Percentiles rank a stretch among this genome's conserved stretches.
Conservation (phyloP, 83 land plant genomes). For the Diphasiastrum complanatum region DNA sequence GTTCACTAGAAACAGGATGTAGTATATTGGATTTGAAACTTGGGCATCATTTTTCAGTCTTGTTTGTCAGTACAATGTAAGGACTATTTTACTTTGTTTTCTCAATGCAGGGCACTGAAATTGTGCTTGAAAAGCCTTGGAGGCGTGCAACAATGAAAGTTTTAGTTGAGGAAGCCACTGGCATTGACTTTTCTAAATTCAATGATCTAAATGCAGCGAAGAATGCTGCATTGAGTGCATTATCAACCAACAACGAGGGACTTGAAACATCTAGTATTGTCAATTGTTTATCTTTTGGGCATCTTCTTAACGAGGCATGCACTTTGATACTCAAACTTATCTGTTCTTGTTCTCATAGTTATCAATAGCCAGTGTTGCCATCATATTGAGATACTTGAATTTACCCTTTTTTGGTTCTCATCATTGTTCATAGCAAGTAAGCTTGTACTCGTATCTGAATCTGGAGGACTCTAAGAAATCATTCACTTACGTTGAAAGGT, state of each 20-base stretch:
- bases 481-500: no score
- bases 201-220: conserved; percentile 52
- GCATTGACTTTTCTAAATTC: conserved; percentile 53
- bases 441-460: no score
- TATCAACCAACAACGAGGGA: conserved; percentile 23
- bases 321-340: not conserved
- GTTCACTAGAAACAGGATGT: no score
- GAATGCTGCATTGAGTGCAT: conserved; percentile 34
- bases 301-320: conserved; percentile 67
- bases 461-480: no score
- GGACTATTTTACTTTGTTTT: not conserved
- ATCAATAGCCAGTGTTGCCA: no score
- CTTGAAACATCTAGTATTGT: conserved; percentile 29
- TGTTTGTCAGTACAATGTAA: no score
- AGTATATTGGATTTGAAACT: no score
- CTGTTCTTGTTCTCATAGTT: not conserved
- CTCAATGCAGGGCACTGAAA: conserved; percentile 44
- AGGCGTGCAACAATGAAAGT: conserved; percentile 82
- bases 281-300: conserved; percentile 60
- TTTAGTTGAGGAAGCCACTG: conserved; percentile 70
- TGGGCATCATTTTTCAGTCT: no score
- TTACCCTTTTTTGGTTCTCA: no score
- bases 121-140: conserved; percentile 78
- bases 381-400: no score
- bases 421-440: no score